A percentile compares a stretch with the other conserved stretches of the same genome.
phyloP scores from a whole-genome alignment of 768 basidiomycete species.

The Mycena leptocephala region DNA sequence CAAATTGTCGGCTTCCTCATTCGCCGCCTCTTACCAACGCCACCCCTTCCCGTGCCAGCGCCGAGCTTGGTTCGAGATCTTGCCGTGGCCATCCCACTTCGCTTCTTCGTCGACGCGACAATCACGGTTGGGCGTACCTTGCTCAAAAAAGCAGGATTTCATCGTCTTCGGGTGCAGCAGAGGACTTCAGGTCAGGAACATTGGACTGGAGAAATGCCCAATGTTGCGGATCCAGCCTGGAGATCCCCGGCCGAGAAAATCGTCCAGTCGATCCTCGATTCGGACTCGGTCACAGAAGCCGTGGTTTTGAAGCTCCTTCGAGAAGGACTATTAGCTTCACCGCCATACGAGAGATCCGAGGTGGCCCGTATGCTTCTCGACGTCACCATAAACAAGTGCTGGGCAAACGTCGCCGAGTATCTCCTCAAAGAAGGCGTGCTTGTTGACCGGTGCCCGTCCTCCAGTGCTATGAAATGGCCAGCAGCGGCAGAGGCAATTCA shows the following conservation, averaged over 20 bases:
- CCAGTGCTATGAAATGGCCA: slow-evolving; percentile 4
- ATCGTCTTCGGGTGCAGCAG: not conserved
- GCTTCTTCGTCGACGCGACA: slow-evolving; percentile 5
- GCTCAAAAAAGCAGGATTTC: not conserved
- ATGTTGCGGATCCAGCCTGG: not conserved
- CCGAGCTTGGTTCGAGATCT: slow-evolving; percentile 5
- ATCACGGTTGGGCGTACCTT: not conserved
- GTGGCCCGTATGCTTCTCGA: not conserved
- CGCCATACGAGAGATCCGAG: slow-evolving; percentile 1
- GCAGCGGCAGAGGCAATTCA: not conserved
- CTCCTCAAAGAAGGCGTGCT: slow-evolving; percentile 1
- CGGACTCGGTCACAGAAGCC: slow-evolving; percentile 8
- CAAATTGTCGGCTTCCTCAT: slow-evolving; percentile 6
- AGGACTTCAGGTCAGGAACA: slow-evolving; percentile 2
- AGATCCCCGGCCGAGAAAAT: slow-evolving; percentile 6
- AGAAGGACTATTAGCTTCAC: slow-evolving; percentile 1
- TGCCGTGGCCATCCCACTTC: slow-evolving; percentile 3
- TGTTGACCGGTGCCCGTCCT: not conserved
- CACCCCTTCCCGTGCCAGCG: not conserved
- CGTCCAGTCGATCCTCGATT: not conserved
- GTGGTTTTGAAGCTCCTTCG: slow-evolving; percentile 2
- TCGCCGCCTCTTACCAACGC: not conserved
- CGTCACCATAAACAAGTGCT: slow-evolving; percentile 6
- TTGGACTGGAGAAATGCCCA: not conserved
- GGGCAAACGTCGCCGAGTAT: slow-evolving; percentile 2